phyloP scores from a whole-genome alignment of 2,329 filamentous ascomycete genomes.

The Pyrenochaeta sp. region DNA sequence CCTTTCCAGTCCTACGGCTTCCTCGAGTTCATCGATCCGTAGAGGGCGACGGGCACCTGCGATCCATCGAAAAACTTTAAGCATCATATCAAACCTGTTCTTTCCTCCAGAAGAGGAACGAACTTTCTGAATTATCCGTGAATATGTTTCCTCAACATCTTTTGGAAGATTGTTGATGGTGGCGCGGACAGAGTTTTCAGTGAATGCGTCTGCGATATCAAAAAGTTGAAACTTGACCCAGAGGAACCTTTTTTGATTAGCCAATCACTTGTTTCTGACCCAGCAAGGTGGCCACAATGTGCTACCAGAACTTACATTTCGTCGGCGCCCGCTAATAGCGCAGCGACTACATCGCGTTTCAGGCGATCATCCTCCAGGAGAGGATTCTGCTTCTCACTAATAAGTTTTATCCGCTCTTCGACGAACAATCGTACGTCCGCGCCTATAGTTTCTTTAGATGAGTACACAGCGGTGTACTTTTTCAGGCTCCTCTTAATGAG shows the following conservation, averaged over 20 bases:
- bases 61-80: constrained; percentile 24
- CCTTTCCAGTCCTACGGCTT: constrained; percentile 16
- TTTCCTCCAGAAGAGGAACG: neutral
- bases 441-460: constrained; percentile 1
- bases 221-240: constrained; percentile 43
- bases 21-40: constrained; percentile 25
- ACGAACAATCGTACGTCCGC: constrained; percentile 18
- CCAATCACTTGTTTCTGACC: too few species aligned
- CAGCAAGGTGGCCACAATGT: too few species aligned
- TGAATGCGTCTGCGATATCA: constrained; percentile 36
- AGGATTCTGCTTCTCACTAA: constrained; percentile 3
- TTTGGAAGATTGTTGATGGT: constrained; percentile 34
- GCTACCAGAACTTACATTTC: constrained; percentile 21
- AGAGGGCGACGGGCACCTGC: constrained; percentile 22
- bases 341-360: constrained; percentile 16
- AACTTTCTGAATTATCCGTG: constrained; percentile 18
- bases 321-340: constrained; percentile 17
- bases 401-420: constrained; percentile 6
- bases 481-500: constrained; percentile 6
- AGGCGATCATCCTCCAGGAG: constrained; percentile 6
- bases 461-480: constrained; percentile 1
- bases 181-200: constrained; percentile 27
- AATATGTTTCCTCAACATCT: constrained; percentile 36
- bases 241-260: constrained; percentile 34
- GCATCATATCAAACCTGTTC: constrained; percentile 10